Conservation (phyloP, 1,284 basidiomycete species). For the Ceratobasidium sp. region DNA sequence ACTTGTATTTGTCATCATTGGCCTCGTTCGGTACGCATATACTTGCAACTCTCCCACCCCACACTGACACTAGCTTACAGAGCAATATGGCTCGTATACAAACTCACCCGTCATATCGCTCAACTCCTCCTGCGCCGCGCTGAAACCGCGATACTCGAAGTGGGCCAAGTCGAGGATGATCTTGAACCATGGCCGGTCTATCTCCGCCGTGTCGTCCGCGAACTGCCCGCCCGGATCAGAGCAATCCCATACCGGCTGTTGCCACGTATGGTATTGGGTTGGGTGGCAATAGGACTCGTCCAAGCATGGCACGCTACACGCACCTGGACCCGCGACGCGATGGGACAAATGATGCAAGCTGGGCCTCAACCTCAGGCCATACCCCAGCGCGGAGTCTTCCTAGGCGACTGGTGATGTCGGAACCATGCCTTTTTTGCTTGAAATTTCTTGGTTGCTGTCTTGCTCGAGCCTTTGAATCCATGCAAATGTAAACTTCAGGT, state of each 20-base stretch:
- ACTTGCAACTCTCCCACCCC: constrained; percentile 5
- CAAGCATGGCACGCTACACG: constrained; percentile 24
- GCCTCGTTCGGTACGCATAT: constrained; percentile 68
- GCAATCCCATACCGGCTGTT: constrained; percentile 38
- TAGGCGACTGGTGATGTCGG: constrained; percentile 35
- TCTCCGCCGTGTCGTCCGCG: constrained; percentile 23
- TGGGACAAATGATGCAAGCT: constrained; percentile 34
- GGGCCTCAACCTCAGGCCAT: constrained; percentile 26
- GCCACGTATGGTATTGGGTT: constrained; percentile 21
- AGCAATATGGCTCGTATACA: constrained; percentile 76
- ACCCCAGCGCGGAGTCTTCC: constrained; percentile 36
- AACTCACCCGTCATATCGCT: constrained; percentile 69
- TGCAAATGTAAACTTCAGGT: neutral
- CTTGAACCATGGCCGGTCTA: constrained; percentile 32
- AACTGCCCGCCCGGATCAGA: constrained; percentile 10
- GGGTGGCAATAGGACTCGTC: constrained; percentile 19
- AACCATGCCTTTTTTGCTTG: neutral
- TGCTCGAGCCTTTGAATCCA: neutral
- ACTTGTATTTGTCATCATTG: constrained; percentile 70
- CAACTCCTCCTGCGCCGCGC: constrained; percentile 74
- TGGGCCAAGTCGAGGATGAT: constrained; percentile 57
- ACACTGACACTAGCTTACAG: constrained; percentile 57
- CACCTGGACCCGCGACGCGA: constrained; percentile 37
- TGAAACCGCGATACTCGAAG: constrained; percentile 83
- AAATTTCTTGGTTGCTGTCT: neutral